Evolutionary conservation across 768 basidiomycete species (phyloP).

Genomic region (Naganishia vishniacii): DNA sequence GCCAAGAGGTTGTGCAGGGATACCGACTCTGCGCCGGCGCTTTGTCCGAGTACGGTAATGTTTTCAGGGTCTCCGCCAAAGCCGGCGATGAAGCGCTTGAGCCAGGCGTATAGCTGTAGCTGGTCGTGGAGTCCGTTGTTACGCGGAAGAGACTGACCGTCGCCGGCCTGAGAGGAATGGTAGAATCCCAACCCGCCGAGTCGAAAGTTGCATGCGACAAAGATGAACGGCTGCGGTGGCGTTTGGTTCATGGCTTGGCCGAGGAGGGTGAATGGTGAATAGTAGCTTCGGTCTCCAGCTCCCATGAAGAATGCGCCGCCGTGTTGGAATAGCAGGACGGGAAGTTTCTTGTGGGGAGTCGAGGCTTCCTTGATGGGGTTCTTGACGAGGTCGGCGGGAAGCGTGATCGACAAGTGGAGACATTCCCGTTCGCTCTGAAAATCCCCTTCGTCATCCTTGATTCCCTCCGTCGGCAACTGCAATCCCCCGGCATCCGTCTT

Average conservation of each 20-base stretch:
- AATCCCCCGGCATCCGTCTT: conserved; percentile 15
- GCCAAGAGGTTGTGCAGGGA: conserved; percentile 5
- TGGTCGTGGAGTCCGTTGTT: conserved; percentile 29
- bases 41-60: conserved; percentile 28
- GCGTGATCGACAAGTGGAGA: conserved; percentile 7
- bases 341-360: neutral
- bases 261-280: conserved; percentile 5
- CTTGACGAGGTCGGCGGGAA: neutral
- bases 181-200: conserved; percentile 26
- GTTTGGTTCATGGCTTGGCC: neutral
- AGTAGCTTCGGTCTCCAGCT: conserved; percentile 14
- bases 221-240: conserved; percentile 21
- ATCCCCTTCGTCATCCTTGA: conserved; percentile 14
- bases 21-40: conserved; percentile 21
- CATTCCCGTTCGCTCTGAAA: conserved; percentile 13
- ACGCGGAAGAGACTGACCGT: neutral
- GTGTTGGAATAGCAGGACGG: conserved; percentile 16
- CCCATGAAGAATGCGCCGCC: conserved; percentile 25
- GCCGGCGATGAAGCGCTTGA: conserved; percentile 19
- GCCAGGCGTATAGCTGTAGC: conserved; percentile 27
- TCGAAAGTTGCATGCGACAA: conserved; percentile 29
- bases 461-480: conserved; percentile 22
- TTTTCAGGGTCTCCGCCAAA: conserved; percentile 30
- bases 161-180: conserved; percentile 9
- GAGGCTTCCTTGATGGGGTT: neutral